These are phyloP conservation scores for Penicillium janthinellum DNA, from an alignment of 2,329 filamentous ascomycete species.

Conservation along the genomic window DNA sequence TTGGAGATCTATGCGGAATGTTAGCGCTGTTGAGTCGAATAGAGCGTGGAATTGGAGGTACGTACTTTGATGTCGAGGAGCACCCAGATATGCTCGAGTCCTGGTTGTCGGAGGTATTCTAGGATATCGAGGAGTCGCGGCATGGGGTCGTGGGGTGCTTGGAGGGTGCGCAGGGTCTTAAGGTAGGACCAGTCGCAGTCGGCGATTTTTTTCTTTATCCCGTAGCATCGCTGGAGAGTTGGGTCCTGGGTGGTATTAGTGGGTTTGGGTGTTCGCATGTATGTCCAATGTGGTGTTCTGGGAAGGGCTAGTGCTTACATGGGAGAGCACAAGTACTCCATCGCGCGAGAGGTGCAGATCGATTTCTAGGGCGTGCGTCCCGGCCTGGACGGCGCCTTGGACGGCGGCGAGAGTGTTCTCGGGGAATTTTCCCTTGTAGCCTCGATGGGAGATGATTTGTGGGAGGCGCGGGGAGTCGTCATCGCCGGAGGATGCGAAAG, in stretches of 20 bases:
- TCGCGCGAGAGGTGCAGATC: constrained; percentile 84
- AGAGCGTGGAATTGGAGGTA: too few relatives aligned
- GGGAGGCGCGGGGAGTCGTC: constrained; percentile 23
- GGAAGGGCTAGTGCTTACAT: constrained; percentile 54
- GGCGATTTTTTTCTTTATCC: constrained; percentile 68
- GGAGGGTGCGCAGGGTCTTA: constrained; percentile 65
- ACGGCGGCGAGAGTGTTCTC: constrained; percentile 88
- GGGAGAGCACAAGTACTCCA: constrained; percentile 80
- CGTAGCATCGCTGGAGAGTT: constrained; percentile 78
- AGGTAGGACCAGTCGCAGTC: constrained; percentile 79
- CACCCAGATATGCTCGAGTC: constrained; percentile 71
- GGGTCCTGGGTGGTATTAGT: constrained; percentile 61
- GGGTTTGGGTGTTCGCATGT: neutral
- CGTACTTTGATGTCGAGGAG: constrained; percentile 83
- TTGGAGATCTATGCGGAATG: constrained; percentile 35
- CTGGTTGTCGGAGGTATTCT: constrained; percentile 67
- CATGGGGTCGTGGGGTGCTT: constrained; percentile 70
- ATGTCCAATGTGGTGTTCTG: neutral
- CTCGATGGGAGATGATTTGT: constrained; percentile 47
- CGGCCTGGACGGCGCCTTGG: constrained; percentile 69
- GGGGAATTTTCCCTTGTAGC: constrained; percentile 69
- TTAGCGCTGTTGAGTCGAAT: neutral
- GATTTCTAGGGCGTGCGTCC: constrained; percentile 82
- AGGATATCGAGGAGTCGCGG: constrained; percentile 74
- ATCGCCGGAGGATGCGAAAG: constrained; percentile 13